phyloP scores from a whole-genome alignment of 2,329 filamentous ascomycete species.

The Fusarium duplospermum region DNA sequence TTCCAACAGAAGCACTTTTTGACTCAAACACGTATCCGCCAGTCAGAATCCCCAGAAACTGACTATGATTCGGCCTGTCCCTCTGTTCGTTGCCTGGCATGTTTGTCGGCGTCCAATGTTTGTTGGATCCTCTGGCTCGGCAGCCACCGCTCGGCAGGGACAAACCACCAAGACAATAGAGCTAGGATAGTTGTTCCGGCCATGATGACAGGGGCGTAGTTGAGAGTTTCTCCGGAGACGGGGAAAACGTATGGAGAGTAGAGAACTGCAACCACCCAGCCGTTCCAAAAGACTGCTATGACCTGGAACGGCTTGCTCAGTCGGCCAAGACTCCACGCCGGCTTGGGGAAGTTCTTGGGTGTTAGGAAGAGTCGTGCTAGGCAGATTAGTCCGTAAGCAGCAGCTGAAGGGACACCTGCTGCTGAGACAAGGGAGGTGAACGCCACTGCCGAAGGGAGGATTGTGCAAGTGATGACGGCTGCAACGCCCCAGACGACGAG shows the following conservation, averaged over 20 bases:
- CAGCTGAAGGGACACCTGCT: slow-evolving; percentile 63
- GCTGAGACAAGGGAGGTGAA: slow-evolving; percentile 66
- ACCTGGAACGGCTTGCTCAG: slow-evolving; percentile 60
- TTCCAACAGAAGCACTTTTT: neutral
- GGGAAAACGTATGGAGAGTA: slow-evolving; percentile 60
- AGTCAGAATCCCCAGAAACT: neutral
- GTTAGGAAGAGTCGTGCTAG: slow-evolving; percentile 60
- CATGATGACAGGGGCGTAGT: slow-evolving; percentile 65
- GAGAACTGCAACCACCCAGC: slow-evolving; percentile 60
- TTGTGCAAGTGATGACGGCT: slow-evolving; percentile 67
- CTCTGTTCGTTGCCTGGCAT: neutral
- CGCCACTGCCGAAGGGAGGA: slow-evolving; percentile 65
- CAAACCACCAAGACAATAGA: slow-evolving; percentile 59
- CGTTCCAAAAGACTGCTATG: slow-evolving; percentile 61
- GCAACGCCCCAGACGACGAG: slow-evolving; percentile 67
- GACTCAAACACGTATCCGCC: neutral
- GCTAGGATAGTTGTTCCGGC: slow-evolving; percentile 60
- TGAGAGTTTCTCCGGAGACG: slow-evolving; percentile 55
- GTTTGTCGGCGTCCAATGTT: slow-evolving; percentile 38
- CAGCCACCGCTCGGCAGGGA: slow-evolving; percentile 59
- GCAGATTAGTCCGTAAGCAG: slow-evolving; percentile 64
- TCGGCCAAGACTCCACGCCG: slow-evolving; percentile 58
- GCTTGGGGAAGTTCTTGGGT: slow-evolving; percentile 59
- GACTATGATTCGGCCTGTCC: neutral
- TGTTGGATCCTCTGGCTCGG: slow-evolving; percentile 57